A percentile compares a stretch with the other conserved stretches of the same genome.
These are phyloP conservation scores for Tolypocladium amazonense DNA, from an alignment of 2,329 filamentous ascomycete genomes.

Conservation along the genomic window DNA sequence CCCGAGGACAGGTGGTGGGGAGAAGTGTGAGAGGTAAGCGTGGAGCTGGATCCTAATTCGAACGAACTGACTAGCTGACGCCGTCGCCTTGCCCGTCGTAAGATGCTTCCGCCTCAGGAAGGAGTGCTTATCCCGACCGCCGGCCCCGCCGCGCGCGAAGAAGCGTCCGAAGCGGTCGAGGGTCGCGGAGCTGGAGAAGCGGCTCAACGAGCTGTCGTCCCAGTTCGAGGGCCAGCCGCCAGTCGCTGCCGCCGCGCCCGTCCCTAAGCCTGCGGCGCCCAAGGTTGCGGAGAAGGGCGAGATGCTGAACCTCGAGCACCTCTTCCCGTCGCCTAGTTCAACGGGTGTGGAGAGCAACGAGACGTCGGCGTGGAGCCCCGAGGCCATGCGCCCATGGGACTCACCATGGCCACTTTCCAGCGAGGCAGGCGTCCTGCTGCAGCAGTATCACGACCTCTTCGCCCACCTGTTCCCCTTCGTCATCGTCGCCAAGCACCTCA, in stretches of 20 bases:
- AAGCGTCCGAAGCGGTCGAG: constrained; percentile 35
- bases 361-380: constrained; percentile 10
- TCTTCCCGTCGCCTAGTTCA: constrained; percentile 21
- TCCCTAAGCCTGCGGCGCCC: constrained; percentile 3
- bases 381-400: constrained; percentile 12
- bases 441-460: constrained; percentile 21
- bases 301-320: constrained; percentile 19
- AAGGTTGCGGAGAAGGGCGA: constrained; percentile 8
- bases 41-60: neutral
- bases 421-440: constrained; percentile 30
- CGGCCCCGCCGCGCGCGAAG: constrained; percentile 35
- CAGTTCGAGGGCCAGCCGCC: constrained; percentile 23
- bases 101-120: constrained; percentile 39
- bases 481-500: constrained; percentile 24
- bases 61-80: neutral
- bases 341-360: constrained; percentile 11
- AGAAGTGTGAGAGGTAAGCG: constrained; percentile 37
- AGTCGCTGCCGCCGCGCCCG: constrained; percentile 6
- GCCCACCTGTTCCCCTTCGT: constrained; percentile 34
- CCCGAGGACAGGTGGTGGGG: constrained; percentile 24
- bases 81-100: neutral
- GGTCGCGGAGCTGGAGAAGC: constrained; percentile 39
- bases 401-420: constrained; percentile 29
- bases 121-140: constrained; percentile 33
- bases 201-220: constrained; percentile 36